Evolutionary conservation across 371 early-diverging fungal species (phyloP), one percentile per base, ranked within the genome.

Genomic region (Saksenaea vasiformis): DNA sequence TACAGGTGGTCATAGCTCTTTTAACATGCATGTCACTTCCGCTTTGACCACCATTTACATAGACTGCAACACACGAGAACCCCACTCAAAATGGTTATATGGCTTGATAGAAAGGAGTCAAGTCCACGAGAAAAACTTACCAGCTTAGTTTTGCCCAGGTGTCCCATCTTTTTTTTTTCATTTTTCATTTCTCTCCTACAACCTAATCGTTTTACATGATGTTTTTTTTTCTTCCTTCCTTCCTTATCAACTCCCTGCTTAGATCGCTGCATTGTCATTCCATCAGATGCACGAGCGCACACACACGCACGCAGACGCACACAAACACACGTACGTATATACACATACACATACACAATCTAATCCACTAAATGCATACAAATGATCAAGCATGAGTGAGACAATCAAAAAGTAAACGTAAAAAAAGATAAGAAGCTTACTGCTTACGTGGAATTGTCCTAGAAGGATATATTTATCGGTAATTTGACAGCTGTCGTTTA

Each of bases 241-340:
- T n/a, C 11, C n/a, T 10, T 14, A 5, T 5, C 11, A 2, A 39
- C 39, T 39, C 39, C 39, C 39, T 39, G 39, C 15, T 39, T n/a
- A n/a, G 39, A 22, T 47, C 31, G 24, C 17, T 47, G 51, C 51
- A 47, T n/a, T 22, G 24, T 26, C 51, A 47, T 47, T 47, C 51
- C 51, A 47, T 47, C 27, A 56, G 35, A 62, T 63, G 67, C 67
- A 67, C 67, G 63, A 67, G 67, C 64, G 67, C 67, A 67, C 54
- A 36, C 60, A 67, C 54, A 47, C 26, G 26, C 28, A 34, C 56
- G 56, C 28, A 56, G 10, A 56, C n/a, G 7, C 8, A 34, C 28
- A 56, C 36, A 31, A 31, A 31, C 31, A 31, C 31, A 31, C 31
- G 31, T 43, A 58, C 38, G 19, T 22, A 13, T 22, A 54, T 15